phyloP scores from a whole-genome alignment of 2,329 filamentous ascomycete species.

The Alternaria postmessia region DNA sequence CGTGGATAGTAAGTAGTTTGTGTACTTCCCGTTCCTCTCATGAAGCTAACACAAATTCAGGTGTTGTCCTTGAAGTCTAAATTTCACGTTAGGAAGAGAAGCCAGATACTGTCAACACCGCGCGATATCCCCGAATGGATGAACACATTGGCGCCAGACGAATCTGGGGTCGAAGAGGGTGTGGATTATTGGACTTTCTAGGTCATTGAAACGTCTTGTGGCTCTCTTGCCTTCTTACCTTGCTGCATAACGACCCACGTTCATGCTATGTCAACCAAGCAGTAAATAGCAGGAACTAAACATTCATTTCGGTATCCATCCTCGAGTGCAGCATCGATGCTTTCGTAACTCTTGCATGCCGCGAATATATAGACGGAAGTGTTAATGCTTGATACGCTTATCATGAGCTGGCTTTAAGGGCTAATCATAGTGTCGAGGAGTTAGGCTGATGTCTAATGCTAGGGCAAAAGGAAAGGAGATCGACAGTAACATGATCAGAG shows the following conservation, averaged over 20 bases:
- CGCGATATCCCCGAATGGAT: not conserved
- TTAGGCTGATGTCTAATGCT: too few relatives aligned
- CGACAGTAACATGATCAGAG: too few relatives aligned
- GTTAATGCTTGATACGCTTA: too few relatives aligned
- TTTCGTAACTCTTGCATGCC: not conserved
- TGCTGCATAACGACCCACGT: not conserved
- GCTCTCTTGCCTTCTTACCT: not conserved
- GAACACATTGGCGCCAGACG: not conserved
- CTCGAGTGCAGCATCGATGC: not conserved
- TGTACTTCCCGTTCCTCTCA: not conserved
- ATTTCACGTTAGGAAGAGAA: not conserved
- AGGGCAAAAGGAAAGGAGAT: too few relatives aligned
- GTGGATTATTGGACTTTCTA: not conserved
- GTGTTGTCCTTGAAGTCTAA: constrained; percentile 4
- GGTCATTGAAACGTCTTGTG: not conserved
- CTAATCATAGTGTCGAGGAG: too few relatives aligned
- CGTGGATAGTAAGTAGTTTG: constrained; percentile 11
- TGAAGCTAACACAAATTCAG: not conserved
- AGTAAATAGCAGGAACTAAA: not conserved
- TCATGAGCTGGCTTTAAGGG: too few relatives aligned
- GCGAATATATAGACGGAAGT: not conserved
- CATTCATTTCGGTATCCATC: not conserved
- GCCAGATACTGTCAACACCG: not conserved
- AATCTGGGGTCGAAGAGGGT: not conserved
- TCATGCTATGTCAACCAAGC: not conserved